Base-by-base conservation (phyloP, 2,329 filamentous ascomycete genomes). In the Ceratocystis alfenasii region DNA sequence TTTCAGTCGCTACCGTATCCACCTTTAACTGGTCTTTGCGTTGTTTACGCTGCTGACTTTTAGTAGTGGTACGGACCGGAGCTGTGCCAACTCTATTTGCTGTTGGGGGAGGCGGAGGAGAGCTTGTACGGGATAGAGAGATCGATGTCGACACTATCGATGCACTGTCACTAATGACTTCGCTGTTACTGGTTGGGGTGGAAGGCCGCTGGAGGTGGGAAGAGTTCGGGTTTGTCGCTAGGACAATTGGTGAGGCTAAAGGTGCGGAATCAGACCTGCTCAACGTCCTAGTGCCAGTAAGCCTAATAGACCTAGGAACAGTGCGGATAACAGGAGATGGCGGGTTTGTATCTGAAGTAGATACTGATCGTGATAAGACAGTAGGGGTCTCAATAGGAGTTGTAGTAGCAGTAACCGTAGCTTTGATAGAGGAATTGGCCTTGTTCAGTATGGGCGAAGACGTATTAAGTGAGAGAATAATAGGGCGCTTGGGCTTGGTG, bases 1-100 rank as follows among this genome's bases (percentile, higher is more conserved):
- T 70, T 68, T 83, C 82, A 2, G 75, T 76, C 20, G 79, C 80
- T 2, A 80, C 81, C 66, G 88, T 85, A 71, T 86, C 84, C 71
- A 85, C 87, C 67, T 83, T 77, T 15, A 65, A 62, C 20, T 81
- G 82, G 69, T 87, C 86, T 73, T 86, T 87, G 69, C 86, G 83
- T 71, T 89, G 84, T 74, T 92, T 93, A 72, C 88, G 87, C 72
- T 88, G 83, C 73, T 89, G 87, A 71, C 86, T 90, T 77, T 91
- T 92, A 7, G 88, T 90, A 59, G 87, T 88, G 25, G 78, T 77
- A 68, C 87, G 81, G 2, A 89, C 79, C 15, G 87, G 84, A 3
- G 87, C 87, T 60, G 84, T 84, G 3, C 88, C 88, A 61, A 90
- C 78, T 70, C 81, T 87, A 2, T 79, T 71, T 0, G 62, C 48